phyloP scores from a whole-genome alignment of 352 stramenopile species.

The Pythium dissotocum region DNA sequence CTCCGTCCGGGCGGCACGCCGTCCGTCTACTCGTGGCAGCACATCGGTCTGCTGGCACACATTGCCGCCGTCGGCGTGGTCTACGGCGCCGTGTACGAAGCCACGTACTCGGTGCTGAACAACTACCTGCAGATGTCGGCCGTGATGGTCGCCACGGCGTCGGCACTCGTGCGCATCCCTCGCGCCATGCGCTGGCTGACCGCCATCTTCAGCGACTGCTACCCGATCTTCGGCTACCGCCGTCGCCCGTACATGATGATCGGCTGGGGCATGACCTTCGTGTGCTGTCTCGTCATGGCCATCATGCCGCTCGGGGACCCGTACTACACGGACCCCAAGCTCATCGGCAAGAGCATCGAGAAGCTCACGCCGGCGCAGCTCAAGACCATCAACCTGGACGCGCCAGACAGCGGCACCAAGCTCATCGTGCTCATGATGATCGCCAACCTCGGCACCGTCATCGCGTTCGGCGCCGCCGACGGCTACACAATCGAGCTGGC shows the following conservation, averaged over 20 bases:
- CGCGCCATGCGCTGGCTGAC: slow-evolving; percentile 60
- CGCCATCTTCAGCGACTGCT: slow-evolving; percentile 39
- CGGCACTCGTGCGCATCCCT: slow-evolving; percentile 40
- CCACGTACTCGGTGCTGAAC: slow-evolving; percentile 35
- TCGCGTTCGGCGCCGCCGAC: slow-evolving; percentile 26
- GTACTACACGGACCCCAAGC: slow-evolving; percentile 19
- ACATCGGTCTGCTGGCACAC: slow-evolving; percentile 33
- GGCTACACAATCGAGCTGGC: slow-evolving; percentile 31
- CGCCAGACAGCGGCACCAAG: slow-evolving; percentile 10
- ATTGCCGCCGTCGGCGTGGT: slow-evolving; percentile 31
- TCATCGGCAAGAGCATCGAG: background rate
- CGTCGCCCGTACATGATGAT: slow-evolving; percentile 48
- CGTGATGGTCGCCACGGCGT: slow-evolving; percentile 22
- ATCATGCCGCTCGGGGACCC: slow-evolving; percentile 16
- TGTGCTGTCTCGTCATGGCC: slow-evolving; percentile 24
- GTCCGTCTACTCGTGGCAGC: slow-evolving; percentile 27
- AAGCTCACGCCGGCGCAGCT: slow-evolving; percentile 16
- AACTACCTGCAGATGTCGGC: slow-evolving; percentile 35
- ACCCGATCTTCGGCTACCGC: slow-evolving; percentile 21
- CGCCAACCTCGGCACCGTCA: slow-evolving; percentile 27
- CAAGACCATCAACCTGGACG: slow-evolving; percentile 20
- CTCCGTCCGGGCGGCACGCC: slow-evolving; percentile 29
- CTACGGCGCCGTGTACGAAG: slow-evolving; percentile 25
- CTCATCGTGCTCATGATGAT: slow-evolving; percentile 25
- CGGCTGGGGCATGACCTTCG: slow-evolving; percentile 31